A percentile compares a stretch with the other conserved stretches of the same genome.
Conservation (phyloP, 805 yeast genomes). For the Naumovozyma castellii region DNA sequence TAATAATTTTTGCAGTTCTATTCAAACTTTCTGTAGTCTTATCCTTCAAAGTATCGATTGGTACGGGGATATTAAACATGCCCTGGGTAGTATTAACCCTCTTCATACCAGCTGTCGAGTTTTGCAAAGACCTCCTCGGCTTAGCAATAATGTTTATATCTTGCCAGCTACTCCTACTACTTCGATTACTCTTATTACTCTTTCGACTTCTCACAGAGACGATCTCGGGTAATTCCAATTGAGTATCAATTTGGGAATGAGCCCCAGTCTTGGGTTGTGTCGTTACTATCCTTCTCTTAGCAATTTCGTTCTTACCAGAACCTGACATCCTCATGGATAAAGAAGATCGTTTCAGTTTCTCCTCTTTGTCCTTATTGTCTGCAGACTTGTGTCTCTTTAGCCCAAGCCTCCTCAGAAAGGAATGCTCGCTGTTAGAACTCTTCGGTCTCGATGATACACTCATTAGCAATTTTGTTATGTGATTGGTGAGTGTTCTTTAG, state of each 20-base stretch:
- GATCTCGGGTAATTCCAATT: slow-evolving; percentile 20
- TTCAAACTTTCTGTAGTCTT: neutral
- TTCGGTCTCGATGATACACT: neutral
- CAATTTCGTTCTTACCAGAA: slow-evolving; percentile 13
- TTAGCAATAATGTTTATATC: slow-evolving; percentile 5
- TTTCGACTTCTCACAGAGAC: slow-evolving; percentile 15
- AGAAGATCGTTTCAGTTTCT: slow-evolving; percentile 5
- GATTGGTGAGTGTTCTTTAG: neutral
- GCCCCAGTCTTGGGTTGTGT: slow-evolving; percentile 2
- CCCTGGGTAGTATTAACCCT: slow-evolving; percentile 9
- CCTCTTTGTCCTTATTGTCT: slow-evolving; percentile 1
- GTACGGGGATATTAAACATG: slow-evolving; percentile 16
- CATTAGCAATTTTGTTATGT: neutral
- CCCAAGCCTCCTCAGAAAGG: neutral
- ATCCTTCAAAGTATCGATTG: slow-evolving; percentile 8
- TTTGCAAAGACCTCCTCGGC: slow-evolving; percentile 18
- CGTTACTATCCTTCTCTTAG: slow-evolving; percentile 13
- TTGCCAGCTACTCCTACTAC: neutral
- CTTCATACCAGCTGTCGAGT: slow-evolving; percentile 14
- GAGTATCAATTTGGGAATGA: slow-evolving; percentile 2
- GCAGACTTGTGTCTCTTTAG: neutral
- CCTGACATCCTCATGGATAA: slow-evolving; percentile 9
- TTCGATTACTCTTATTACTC: slow-evolving; percentile 6
- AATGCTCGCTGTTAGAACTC: neutral
- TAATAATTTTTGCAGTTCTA: neutral